Base-by-base conservation (phyloP, 805 yeast genomes). In the Candida ipomoeae region DNA sequence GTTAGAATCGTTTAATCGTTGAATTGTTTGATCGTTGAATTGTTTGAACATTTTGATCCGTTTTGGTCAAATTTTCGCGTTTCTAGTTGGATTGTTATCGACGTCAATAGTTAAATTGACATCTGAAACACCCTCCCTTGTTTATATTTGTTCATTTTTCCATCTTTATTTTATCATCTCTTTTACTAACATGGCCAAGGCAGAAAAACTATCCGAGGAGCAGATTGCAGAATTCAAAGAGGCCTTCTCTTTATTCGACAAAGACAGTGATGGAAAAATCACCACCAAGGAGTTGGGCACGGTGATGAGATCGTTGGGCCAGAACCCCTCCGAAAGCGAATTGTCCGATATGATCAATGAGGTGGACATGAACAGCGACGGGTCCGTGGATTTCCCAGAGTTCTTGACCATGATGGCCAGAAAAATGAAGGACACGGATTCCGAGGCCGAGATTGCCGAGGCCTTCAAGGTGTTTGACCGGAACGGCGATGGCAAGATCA, bases 231-330 rank as follows among this genome's bases (percentile, higher is more conserved):
- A 94, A 64, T 94, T 94, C 75, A 90, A 89, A 71, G 99, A 94
- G 77, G 99, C 99, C 5, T 94, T 94, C 69, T 89, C 97, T 54
- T 81, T 94, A 57, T 94, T 94, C 62, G 99, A 94, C 77, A 90
- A 90, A 69, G 96, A 94, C 69, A 87, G 91, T 65, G 97, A 91
- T 71, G 99, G 99, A 58, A 89, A 89, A 66, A 94, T 94, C 75
- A 89, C 97, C 52, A 88, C 97, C 61, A 82, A 88, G 64, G 99
- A 94, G 73, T 79, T 94, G 60, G 97, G 98, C 57, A 90, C 97
- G 3, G 99, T 94, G 48, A 94, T 94, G 99, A 86, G 99, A 74
- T 89, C 97, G n/a, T 78, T 94, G 65, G 99, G 99, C 47, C 94
- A 90, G 71, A 92, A 92, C 64, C 99, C 99, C 35, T 84, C 96